Evolutionary conservation across 257 asterid species (phyloP), one percentile per base, ranked within the genome.

Genomic region (Marsdenia floribunda): DNA sequence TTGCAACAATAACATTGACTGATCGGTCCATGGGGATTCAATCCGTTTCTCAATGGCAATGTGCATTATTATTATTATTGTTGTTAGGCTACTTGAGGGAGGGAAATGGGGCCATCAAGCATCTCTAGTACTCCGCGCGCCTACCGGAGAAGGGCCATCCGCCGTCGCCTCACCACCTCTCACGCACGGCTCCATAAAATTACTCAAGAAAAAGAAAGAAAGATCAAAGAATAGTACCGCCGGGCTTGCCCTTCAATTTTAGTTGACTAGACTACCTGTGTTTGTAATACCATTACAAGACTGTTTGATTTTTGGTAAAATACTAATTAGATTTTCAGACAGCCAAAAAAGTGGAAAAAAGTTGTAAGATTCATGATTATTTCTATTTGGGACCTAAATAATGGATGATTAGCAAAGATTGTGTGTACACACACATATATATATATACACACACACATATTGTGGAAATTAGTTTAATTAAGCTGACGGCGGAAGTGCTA

Each of bases 401-500:
- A 73, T 81, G 71, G 76, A 81, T 82, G 77, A 81, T 82, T 75
- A 44, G 35, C 50, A 44, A 55, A 80, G 71, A 81, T 81, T 67
- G 63, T 57, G n/a, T 18, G 59, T 64, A 42, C 7, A 37, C 40
- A 37, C 4, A 37, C 40, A 37, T 37, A 38, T 38, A 38, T 38
- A 38, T 38, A 38, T 38, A 38, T 38, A 38, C 2, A 38, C 6
- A 38, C 2, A 38, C 6, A 38, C 6, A 42, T 42, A 7, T 42
- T 42, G 9, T 42, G 47, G 47, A 11, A 73, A 74, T 77, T 70
- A 79, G 29, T 78, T 79, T 77, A 86, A 64, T 74, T 81, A 63
- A 79, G 82, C 73, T 73, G 90, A 87, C 97, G 96, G 92, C 94
- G 90, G 86, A 83, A 86, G 93, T 87, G 92, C 85, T 78, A 40